These are phyloP conservation scores for Luffa aegyptiaca DNA, from an alignment of 306 rosid species.

Conservation along the genomic window DNA sequence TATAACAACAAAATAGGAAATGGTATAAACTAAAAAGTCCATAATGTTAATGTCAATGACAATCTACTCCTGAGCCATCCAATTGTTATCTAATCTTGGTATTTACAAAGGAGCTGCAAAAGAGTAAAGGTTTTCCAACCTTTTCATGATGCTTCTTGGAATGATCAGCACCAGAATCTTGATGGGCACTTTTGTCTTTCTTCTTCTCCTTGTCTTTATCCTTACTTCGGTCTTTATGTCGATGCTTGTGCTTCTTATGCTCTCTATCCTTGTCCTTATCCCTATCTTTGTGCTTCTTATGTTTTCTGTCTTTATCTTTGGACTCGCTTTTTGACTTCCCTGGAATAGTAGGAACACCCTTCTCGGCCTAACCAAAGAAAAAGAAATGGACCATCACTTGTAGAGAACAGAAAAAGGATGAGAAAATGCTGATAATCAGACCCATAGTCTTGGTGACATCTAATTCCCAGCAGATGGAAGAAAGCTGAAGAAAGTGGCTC, in stretches of 20 bases:
- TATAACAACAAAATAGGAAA: not conserved
- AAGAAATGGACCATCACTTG: not conserved
- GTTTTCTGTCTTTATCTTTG: constrained; percentile 93
- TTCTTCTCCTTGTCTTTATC: constrained; percentile 91
- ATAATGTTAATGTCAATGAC: not conserved
- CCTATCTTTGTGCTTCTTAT: constrained; percentile 71
- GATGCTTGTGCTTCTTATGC: constrained; percentile 88
- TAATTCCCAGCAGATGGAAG: constrained; percentile 10
- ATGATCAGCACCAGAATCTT: constrained; percentile 71
- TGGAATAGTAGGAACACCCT: constrained; percentile 70
- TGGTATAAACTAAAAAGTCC: not conserved
- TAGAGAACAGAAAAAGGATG: not conserved
- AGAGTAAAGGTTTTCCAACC: constrained; percentile 39
- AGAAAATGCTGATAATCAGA: constrained; percentile 6
- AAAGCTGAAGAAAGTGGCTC: not conserved
- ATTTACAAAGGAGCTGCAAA: constrained; percentile 11
- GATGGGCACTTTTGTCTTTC: constrained; percentile 81
- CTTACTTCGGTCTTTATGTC: constrained; percentile 73
- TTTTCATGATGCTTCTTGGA: constrained; percentile 89
- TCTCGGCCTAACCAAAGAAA: constrained; percentile 52
- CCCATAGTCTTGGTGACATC: constrained; percentile 1
- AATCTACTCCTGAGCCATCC: not conserved
- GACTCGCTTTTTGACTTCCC: constrained; percentile 72
- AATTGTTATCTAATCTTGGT: not conserved
- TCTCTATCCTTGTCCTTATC: constrained; percentile 89